Evolutionary conservation across 129 eudicot genomes (phyloP), one percentile per base, ranked within the genome.

Genomic region (Saposhnikovia divaricata): DNA sequence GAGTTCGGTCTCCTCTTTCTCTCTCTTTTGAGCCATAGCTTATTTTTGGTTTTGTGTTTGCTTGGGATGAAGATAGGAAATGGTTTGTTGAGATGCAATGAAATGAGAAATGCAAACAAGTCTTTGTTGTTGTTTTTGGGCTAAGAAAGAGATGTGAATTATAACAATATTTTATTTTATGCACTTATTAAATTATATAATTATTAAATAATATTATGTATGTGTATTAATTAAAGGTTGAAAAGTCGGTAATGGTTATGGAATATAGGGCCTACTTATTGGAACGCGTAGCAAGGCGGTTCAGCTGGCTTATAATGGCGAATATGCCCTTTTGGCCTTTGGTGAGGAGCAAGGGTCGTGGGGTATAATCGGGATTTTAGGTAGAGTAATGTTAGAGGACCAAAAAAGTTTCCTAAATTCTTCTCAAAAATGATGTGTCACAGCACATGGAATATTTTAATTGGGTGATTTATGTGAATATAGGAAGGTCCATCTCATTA

Each of bases 1-100:
- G 72, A 90, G 93, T 89, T 93, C 94, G 77, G 93, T 93, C 83
- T 91, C 98, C 66, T 89, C 98, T 79, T 90, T 91, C 83, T 93
- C 96, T 82, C 90, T 80, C 84, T 88, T 90, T 76, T 87, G 96
- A 46, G 97, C 91, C 97, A 92, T 92, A 25, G 25, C 21, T 69
- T 83, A 23, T 50, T 55, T 57, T 75, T 74, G n/a, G n/a, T 47
- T 34, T 13, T 34, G 28, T 8, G 69, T 28, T 75, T 8, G 79
- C 8, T 50, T 0, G 39, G 15, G 79, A 72, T 46, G 68, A 59
- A 53, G 78, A 42, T 44, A 43, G 21, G 43, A 4, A 40, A 25
- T 72, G 53, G 85, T 65, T 71, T 81, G 45, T 75, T 76, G 75
- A 82, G 21, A 66, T 39, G 77, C 28, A 78, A 78, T 28, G 61